Evolutionary conservation across 2,329 filamentous ascomycete species (phyloP).

Genomic region (Fusarium marasasianum): DNA sequence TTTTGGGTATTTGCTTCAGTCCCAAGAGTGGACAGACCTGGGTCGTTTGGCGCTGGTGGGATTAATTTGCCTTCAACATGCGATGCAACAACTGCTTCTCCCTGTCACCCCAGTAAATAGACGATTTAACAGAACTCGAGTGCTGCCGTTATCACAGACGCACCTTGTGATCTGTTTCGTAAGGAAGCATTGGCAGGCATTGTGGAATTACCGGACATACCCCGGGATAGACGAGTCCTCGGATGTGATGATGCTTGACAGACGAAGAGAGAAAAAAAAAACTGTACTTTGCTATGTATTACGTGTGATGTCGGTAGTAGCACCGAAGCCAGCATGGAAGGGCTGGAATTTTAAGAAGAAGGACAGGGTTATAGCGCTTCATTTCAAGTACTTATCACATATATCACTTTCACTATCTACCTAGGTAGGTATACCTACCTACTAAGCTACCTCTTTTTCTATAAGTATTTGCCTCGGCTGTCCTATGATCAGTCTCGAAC

Average conservation of each 20-base stretch:
- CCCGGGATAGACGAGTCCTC: constrained; percentile 10
- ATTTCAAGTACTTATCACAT: constrained; percentile 36
- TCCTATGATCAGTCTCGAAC: background rate
- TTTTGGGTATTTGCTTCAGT: constrained; percentile 47
- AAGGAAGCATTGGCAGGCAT: constrained; percentile 9
- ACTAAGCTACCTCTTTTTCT: background rate
- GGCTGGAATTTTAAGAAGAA: constrained; percentile 20
- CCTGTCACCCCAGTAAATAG: constrained; percentile 18
- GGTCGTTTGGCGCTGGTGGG: constrained; percentile 47
- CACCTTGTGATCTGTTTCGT: constrained; percentile 6
- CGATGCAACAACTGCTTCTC: constrained; percentile 36
- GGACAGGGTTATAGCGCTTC: constrained; percentile 27
- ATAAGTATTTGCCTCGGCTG: background rate
- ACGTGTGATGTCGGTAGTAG: constrained; percentile 23
- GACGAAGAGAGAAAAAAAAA: constrained; percentile 21
- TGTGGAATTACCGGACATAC: constrained; percentile 16
- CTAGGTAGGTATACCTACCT: background rate
- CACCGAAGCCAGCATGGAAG: constrained; percentile 13
- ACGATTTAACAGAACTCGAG: constrained; percentile 16
- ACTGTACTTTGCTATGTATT: constrained; percentile 37
- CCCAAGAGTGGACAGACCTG: constrained; percentile 45
- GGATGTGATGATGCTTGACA: constrained; percentile 12
- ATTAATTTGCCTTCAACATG: constrained; percentile 40
- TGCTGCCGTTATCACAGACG: constrained; percentile 4
- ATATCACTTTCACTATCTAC: constrained; percentile 29